A percentile compares a stretch with the other conserved stretches of the same genome.
Conservation (phyloP, 1,284 basidiomycete genomes). For the Sphaerobolus stellatus region DNA sequence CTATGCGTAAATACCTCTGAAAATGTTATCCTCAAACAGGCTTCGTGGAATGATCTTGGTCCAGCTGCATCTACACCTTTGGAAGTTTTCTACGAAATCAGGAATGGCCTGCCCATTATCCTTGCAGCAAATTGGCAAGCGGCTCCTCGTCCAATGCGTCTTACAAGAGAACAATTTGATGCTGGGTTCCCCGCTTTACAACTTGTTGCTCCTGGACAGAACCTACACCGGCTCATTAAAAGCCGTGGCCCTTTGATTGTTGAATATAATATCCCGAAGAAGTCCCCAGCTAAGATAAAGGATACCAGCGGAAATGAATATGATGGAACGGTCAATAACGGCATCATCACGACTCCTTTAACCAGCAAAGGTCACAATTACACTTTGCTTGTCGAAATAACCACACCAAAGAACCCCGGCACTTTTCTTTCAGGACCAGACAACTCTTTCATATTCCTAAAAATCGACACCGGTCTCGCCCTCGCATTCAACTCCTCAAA, state of each 20-base stretch:
- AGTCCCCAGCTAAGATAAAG: background rate
- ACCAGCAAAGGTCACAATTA: slow-evolving; percentile 37
- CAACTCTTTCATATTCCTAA: background rate
- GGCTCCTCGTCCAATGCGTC: slow-evolving; percentile 13
- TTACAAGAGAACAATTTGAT: slow-evolving; percentile 33
- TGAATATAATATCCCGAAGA: background rate
- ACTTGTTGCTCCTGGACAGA: slow-evolving; percentile 36
- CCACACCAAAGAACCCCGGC: background rate
- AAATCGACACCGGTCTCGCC: background rate
- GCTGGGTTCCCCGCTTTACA: slow-evolving; percentile 30
- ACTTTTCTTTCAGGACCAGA: slow-evolving; percentile 6
- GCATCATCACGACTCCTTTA: slow-evolving; percentile 35
- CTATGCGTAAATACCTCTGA: background rate
- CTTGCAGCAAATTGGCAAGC: slow-evolving; percentile 21
- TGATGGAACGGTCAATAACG: slow-evolving; percentile 36
- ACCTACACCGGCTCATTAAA: slow-evolving; percentile 33
- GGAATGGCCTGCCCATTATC: slow-evolving; percentile 34
- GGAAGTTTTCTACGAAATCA: slow-evolving; percentile 38
- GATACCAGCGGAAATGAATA: slow-evolving; percentile 8
- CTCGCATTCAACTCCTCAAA: slow-evolving; percentile 9
- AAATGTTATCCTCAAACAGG: too few species aligned
- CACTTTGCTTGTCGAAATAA: slow-evolving; percentile 25
- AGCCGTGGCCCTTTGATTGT: background rate
- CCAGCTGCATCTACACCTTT: slow-evolving; percentile 39
- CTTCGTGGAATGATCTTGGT: slow-evolving; percentile 42